Conservation (phyloP, 1,139 yeast genomes). For the Taphrina confusa region DNA sequence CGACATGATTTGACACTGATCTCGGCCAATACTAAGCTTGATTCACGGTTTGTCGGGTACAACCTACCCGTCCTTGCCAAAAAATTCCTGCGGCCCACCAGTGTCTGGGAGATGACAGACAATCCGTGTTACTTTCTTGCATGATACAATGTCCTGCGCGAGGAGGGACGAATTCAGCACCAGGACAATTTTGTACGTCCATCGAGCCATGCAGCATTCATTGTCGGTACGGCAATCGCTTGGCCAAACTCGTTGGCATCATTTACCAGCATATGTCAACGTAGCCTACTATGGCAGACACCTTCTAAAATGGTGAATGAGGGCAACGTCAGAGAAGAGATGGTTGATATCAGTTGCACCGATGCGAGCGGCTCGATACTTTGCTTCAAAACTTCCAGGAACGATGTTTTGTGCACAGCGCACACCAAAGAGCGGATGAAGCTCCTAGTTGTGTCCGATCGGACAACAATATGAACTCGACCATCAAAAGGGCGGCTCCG, state of each 20-base stretch:
- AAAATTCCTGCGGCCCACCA: not conserved
- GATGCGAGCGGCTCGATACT: constrained; percentile 1
- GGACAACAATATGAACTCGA: not conserved
- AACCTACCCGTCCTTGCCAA: not conserved
- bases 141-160: not conserved
- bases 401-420: not conserved
- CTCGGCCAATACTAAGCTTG: not conserved
- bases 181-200: not conserved
- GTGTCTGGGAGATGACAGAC: not conserved
- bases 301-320: not conserved
- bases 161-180: not conserved
- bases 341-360: not conserved
- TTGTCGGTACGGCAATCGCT: not conserved
- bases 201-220: not conserved
- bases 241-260: not conserved
- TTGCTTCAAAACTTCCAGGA: constrained; percentile 2
- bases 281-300: not conserved
- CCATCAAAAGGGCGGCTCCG: not conserved
- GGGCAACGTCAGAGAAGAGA: not conserved
- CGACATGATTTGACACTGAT: not conserved
- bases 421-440: not conserved
- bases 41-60: not conserved
- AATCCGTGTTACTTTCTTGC: not conserved
- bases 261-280: no score
- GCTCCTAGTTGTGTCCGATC: not conserved